Base-by-base conservation (phyloP, 1,284 basidiomycete species). In the Ustilago sp. region DNA sequence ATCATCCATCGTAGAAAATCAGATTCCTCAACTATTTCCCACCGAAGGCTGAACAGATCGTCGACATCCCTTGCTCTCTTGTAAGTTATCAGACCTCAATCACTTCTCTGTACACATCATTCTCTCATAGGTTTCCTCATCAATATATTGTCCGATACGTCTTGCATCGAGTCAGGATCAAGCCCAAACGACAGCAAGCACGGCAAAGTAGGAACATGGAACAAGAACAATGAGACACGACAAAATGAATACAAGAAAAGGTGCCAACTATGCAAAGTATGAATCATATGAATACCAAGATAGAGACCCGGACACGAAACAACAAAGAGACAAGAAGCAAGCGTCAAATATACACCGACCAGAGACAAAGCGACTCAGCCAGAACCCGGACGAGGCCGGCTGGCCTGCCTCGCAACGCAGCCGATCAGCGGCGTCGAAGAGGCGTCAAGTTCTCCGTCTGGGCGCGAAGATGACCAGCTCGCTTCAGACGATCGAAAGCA, bases 401-500 rank as follows among this genome's bases (percentile, higher is more conserved):
- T 63, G 57, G 57, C 35, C 9, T 9, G 9, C 17, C 39, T 12
- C 31, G 8, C 15, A 38, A 12, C 15, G 8, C 7, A 23, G 19
- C 47, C 35, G n/a, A 15, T 69, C 38, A 68, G 32, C 72, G 72
- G 41, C 72, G 72, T 56, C 72, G 66, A 28, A 61, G 66, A 43
- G 72, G 66, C 9, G 68, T 72, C 35, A 72, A 62, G 32, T 76
- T 63, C 28, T 74, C 74, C 3, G 74, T 76, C 65, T 68, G 74
- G 8, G 74, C 50, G 15, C 74, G 74, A 9, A 63, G 61, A 55
- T 76, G 74, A 28, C 74, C 74, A n/a, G 74, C 74, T 23, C 74
- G 74, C 60, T 67, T 71, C 8, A 76, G 68, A 4, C 74, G 74
- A 39, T 76, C 74, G 34, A 76, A 76, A 3, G 74, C 74, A 11